Conservation (phyloP, 1,284 basidiomycete genomes). For the Sanghuangporus baumii region DNA sequence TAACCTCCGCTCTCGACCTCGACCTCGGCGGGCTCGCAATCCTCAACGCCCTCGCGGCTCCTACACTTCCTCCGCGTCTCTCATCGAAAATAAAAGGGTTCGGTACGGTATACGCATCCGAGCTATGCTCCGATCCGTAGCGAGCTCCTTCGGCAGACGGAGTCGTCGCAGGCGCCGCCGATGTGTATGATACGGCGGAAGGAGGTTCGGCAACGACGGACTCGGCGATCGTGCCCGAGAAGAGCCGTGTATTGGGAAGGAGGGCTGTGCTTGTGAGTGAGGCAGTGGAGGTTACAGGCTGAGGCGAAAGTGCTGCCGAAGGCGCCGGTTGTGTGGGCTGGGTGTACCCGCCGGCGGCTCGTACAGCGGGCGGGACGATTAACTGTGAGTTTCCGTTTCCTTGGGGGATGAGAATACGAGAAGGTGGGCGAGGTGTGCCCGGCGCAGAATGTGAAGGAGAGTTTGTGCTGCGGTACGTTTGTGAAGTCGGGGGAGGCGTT, state of each 20-base stretch:
- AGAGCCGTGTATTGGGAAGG: not conserved
- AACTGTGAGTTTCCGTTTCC: not conserved
- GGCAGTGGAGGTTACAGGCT: not conserved
- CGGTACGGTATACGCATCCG: conserved; percentile 12
- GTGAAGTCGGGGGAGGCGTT: not conserved
- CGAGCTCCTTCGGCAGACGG: not conserved
- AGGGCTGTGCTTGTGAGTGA: not conserved
- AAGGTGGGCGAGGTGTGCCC: not conserved
- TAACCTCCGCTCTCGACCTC: not conserved
- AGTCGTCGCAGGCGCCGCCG: not conserved
- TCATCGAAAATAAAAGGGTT: conserved; percentile 12
- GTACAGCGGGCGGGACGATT: conserved; percentile 8
- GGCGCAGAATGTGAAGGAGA: not conserved
- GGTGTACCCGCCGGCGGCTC: conserved; percentile 11
- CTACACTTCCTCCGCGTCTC: not conserved
- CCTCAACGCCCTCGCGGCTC: conserved; percentile 2
- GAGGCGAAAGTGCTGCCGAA: not conserved
- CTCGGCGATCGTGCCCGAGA: not conserved
- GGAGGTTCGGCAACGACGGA: not conserved
- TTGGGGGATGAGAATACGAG: not conserved
- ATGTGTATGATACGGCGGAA: not conserved
- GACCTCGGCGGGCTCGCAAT: not conserved
- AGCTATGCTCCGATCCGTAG: conserved; percentile 7
- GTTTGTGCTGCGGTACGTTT: not conserved
- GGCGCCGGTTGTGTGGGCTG: not conserved